A percentile compares a stretch with the other conserved stretches of the same genome.
Evolutionary conservation across 1,284 basidiomycete species (phyloP).

Genomic region (Afroboletus lepidellus): DNA sequence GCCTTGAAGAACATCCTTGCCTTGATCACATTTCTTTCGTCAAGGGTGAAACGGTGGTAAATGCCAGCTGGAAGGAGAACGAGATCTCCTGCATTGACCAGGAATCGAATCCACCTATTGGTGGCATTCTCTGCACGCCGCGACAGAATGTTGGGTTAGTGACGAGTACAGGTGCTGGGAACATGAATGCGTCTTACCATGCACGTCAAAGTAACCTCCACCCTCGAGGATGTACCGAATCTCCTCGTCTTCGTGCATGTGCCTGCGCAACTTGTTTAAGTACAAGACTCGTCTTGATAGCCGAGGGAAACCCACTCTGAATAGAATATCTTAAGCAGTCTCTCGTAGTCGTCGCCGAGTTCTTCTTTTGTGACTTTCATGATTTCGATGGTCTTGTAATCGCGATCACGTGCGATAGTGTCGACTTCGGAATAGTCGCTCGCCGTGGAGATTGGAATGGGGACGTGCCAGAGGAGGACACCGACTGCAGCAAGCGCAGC

Average conservation of each 20-base stretch:
- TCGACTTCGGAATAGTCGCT: constrained; percentile 55
- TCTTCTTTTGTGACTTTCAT: constrained; percentile 74
- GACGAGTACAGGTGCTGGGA: not conserved
- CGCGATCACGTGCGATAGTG: constrained; percentile 58
- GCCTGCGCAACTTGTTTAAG: constrained; percentile 42
- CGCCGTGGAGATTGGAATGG: constrained; percentile 52
- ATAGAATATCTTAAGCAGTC: constrained; percentile 78
- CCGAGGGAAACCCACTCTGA: constrained; percentile 55
- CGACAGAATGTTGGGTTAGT: constrained; percentile 37
- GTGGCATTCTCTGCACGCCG: constrained; percentile 45
- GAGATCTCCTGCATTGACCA: constrained; percentile 68
- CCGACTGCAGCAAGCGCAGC: constrained; percentile 55
- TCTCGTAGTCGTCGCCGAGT: constrained; percentile 76
- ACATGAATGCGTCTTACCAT: constrained; percentile 47
- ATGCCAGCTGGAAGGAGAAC: constrained; percentile 77
- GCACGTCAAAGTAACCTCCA: constrained; percentile 82
- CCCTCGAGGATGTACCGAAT: constrained; percentile 83
- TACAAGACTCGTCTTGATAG: not conserved
- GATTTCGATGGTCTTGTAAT: constrained; percentile 76
- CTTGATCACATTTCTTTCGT: constrained; percentile 64
- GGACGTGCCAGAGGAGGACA: constrained; percentile 63
- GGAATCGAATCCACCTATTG: constrained; percentile 73
- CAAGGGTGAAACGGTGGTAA: constrained; percentile 85
- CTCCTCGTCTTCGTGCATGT: constrained; percentile 90
- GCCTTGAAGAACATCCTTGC: constrained; percentile 80